Base-by-base conservation (phyloP, 2,329 filamentous ascomycete genomes). In the Fusarium sp. region DNA sequence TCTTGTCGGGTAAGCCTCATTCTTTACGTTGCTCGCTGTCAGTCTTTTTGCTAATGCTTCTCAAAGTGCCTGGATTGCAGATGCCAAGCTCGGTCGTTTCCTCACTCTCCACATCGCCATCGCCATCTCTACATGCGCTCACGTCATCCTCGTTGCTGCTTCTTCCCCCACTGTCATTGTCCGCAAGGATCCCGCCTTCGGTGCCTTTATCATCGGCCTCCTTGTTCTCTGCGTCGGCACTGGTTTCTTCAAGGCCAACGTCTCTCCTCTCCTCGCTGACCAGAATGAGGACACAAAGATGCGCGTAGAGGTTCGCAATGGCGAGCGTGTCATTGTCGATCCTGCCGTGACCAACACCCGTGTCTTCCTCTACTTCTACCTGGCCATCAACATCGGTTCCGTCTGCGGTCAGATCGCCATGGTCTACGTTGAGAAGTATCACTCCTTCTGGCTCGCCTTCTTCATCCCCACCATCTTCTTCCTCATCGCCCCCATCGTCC, bases 161-260 rank as follows among this genome's bases (percentile, higher is more conserved):
- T 88, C 92, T 21, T 82, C 92, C 3, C 92, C 92, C 0, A 77
- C 79, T 7, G 89, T 92, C 52, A 90, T 94, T 51, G 82, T 87
- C 48, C 82, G 88, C 70, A 82, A 83, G 39, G 86, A 90, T 21
- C 83, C 85, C 18, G 84, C 91, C 0, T 88, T 93, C 49, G 91
- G 84, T 4, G 90, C 88, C 57, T 92, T 94, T 75, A 86, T 94
- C 77, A 88, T 94, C 78, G 92, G 91, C n/a, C 82, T 86, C 37
- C 76, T 87, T 38, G 77, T 78, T 29, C 83, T 87, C 42, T 85
- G 85, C 73, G 80, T 93, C 35, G 93, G 93, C 46, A 93, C 92
- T 3, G 93, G 93, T 69, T 92, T 93, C 77, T 94, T 95, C 88
- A 95, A 95, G 84, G 89, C 91, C 71, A 95, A 95, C 78, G 92